Evolutionary conservation across 176 grass and related monocot species (phyloP), one percentile per base, ranked within the genome.

Genomic region (Ensete ventricosum): DNA sequence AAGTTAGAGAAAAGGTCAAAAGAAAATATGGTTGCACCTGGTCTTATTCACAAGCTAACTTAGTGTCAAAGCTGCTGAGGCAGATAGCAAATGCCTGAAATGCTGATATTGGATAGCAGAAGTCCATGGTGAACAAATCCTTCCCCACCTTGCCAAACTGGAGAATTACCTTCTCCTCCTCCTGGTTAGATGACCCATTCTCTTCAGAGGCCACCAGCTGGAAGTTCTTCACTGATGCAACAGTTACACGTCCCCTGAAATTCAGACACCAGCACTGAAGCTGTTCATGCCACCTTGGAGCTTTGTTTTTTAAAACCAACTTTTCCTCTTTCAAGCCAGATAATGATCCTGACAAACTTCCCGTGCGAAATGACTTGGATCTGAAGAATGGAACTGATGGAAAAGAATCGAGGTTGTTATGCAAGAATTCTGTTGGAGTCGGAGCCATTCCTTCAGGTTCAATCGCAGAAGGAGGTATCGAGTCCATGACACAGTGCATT

Each of bases 41-140:
- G 53, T 78, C 48, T 93, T 76, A 93, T 83, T 97, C 93, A 13
- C 93, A 88, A n/a, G 88, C 90, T 64, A 97, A 89, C 83, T 91
- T 97, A 79, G 93, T 97, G 62, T 97, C 93, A 9, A 97, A 97
- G 76, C 88, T 93, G 75, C 93, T 93, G 43, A 93, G 85, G 29
- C 94, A 93, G 58, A 98, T 90, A n/a, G 88, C 88, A 80, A 93
- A 93, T 0, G 94, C 94, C 80, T 97, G 94, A 68, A 93, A 97
- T 50, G 94, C 88, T 20, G 94, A 97, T 29, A 97, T 64, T 0
- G 94, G 94, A 70, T 97, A 97, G 12, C 89, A 50, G 75, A 85
- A 97, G 81, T 97, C 94, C 85, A 97, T 87, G 58, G 90, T 97
- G 78, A 97, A 97, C 50, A 93, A 52, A 78, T 97, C 94, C 84